These are phyloP conservation scores for Fragosphaeria purpurea DNA, from an alignment of 2,329 filamentous ascomycete species.

Conservation along the genomic window DNA sequence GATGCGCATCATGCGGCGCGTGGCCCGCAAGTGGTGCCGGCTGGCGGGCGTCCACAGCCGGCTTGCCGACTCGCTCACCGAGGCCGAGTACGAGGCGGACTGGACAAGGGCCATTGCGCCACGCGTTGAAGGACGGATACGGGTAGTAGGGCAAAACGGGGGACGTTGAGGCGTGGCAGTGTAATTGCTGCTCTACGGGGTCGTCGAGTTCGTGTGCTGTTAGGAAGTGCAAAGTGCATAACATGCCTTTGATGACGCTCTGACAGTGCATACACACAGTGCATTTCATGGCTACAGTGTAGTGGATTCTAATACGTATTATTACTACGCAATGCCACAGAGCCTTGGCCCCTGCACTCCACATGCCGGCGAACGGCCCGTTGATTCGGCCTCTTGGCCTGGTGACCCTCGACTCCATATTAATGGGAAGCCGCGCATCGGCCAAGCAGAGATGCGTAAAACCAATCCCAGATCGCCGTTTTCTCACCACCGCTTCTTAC, in stretches of 20 bases:
- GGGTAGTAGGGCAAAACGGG: conserved; percentile 25
- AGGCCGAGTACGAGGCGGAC: conserved; percentile 51
- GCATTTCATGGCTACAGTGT: too few relatives aligned
- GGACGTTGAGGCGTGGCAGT: not conserved
- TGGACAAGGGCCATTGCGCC: conserved; percentile 80
- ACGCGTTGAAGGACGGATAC: conserved; percentile 65
- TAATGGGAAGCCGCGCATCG: not conserved
- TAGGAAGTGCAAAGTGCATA: too few relatives aligned
- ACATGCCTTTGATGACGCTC: too few relatives aligned
- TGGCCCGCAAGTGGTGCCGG: conserved; percentile 63
- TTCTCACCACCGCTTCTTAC: too few relatives aligned
- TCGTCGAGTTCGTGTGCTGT: too few relatives aligned
- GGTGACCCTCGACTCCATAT: not conserved
- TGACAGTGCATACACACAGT: too few relatives aligned
- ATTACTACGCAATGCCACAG: too few relatives aligned
- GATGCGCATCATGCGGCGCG: conserved; percentile 55
- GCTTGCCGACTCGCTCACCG: conserved; percentile 44
- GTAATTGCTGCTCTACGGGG: not conserved
- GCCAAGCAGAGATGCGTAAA: too few relatives aligned
- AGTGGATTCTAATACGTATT: too few relatives aligned
- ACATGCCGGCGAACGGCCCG: not conserved
- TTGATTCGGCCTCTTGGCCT: not conserved
- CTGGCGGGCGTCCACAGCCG: conserved; percentile 50
- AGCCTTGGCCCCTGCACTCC: not conserved
- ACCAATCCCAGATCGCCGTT: too few relatives aligned